Conservation (phyloP, 176 grass and related monocot genomes). For the Canna indica region DNA sequence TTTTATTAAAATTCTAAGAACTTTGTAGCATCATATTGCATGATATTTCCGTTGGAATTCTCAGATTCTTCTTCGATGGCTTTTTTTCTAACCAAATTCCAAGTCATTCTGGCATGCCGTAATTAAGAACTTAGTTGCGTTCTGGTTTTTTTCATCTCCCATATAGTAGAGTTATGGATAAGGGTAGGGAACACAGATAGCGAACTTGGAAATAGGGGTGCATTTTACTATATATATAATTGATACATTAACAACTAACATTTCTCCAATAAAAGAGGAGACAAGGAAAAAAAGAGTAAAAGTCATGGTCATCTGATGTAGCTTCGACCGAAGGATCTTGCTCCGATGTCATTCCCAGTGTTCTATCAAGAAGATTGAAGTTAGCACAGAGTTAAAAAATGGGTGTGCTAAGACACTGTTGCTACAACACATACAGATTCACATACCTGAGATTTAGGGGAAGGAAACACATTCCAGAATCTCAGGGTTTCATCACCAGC, state of each 20-base stretch:
- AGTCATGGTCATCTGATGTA: slow-evolving; percentile 57
- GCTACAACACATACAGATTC: background rate
- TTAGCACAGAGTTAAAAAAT: background rate
- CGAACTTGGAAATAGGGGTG: no score
- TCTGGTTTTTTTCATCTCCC: no score
- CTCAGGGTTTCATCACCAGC: slow-evolving; percentile 93
- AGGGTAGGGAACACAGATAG: no score
- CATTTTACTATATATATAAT: no score
- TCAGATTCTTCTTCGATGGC: no score
- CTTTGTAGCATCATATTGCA: no score
- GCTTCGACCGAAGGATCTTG: slow-evolving; percentile 75
- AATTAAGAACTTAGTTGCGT: no score
- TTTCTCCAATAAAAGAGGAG: background rate
- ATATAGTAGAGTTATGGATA: no score
- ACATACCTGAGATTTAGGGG: slow-evolving; percentile 87
- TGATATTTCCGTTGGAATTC: no score
- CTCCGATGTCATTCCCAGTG: slow-evolving; percentile 75
- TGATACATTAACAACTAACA: background rate
- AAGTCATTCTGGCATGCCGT: no score
- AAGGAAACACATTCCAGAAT: slow-evolving; percentile 98
- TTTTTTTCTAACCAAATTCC: no score
- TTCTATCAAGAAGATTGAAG: slow-evolving; percentile 31
- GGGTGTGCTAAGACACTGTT: background rate
- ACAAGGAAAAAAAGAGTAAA: background rate
- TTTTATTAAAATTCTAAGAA: no score